These are phyloP conservation scores for Xerocomus tenax DNA, from an alignment of 1,284 basidiomycete species.

Conservation along the genomic window DNA sequence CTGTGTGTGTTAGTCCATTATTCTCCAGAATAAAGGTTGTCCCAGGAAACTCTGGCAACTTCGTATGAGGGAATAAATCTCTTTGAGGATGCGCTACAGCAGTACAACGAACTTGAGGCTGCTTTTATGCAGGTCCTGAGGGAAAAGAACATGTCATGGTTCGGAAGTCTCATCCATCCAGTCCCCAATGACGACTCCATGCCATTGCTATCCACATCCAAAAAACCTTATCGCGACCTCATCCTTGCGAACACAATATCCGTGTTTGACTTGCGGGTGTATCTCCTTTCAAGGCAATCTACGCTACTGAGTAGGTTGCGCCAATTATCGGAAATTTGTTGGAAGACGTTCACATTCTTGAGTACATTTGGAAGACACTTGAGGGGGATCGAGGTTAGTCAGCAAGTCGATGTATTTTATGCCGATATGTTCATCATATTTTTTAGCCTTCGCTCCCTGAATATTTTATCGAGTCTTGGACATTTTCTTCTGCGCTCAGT, in stretches of 20 bases:
- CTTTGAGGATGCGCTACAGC: slow-evolving; percentile 79
- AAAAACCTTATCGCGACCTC: slow-evolving; percentile 83
- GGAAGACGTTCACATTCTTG: slow-evolving; percentile 65
- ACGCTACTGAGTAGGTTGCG: slow-evolving; percentile 68
- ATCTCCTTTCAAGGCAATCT: slow-evolving; percentile 84
- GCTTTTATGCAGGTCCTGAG: slow-evolving; percentile 72
- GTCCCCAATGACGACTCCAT: slow-evolving; percentile 70
- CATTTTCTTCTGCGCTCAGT: slow-evolving; percentile 83
- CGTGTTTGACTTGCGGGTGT: slow-evolving; percentile 89
- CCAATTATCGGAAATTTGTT: slow-evolving; percentile 58
- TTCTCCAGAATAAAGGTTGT: neutral
- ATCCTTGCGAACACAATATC: slow-evolving; percentile 88
- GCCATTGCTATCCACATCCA: slow-evolving; percentile 69
- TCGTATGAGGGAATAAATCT: slow-evolving; percentile 89
- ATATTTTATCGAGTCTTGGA: slow-evolving; percentile 89
- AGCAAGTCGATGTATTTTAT: neutral
- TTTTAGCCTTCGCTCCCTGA: slow-evolving; percentile 60
- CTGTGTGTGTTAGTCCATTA: neutral
- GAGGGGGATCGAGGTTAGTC: slow-evolving; percentile 63
- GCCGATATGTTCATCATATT: slow-evolving; percentile 14
- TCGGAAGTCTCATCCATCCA: slow-evolving; percentile 71
- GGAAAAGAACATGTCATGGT: slow-evolving; percentile 86
- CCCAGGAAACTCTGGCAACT: slow-evolving; percentile 84
- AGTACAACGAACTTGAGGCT: slow-evolving; percentile 88
- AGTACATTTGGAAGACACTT: slow-evolving; percentile 73